phyloP scores from a whole-genome alignment of 768 basidiomycete genomes.

The Termitomyces sp. region DNA sequence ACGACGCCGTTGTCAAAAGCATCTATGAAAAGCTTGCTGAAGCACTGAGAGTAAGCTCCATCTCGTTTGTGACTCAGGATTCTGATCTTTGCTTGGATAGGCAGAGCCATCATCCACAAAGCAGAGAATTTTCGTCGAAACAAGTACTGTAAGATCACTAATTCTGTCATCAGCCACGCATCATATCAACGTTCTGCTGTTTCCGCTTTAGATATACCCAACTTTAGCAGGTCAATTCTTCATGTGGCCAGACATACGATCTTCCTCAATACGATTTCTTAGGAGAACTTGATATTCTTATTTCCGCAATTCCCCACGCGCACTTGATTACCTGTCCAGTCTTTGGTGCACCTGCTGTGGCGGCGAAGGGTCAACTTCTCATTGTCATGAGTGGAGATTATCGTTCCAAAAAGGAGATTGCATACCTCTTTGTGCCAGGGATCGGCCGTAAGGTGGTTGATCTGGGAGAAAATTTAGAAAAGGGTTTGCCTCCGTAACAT shows the following conservation, averaged over 20 bases:
- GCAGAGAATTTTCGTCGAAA: conserved; percentile 80
- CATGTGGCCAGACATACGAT: not conserved
- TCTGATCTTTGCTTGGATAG: conserved; percentile 20
- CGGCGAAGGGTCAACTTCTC: conserved; percentile 60
- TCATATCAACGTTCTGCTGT: conserved; percentile 1
- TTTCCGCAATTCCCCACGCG: conserved; percentile 52
- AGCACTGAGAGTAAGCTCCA: conserved; percentile 44
- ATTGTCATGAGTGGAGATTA: conserved; percentile 79
- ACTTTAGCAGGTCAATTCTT: conserved; percentile 35
- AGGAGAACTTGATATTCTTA: conserved; percentile 66
- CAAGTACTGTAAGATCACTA: conserved; percentile 53
- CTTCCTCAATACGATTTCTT: not conserved
- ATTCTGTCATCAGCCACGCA: not conserved
- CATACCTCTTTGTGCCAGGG: conserved; percentile 72
- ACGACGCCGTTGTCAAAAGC: conserved; percentile 62
- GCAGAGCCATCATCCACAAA: conserved; percentile 32
- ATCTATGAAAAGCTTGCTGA: conserved; percentile 58
- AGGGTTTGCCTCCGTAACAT: conserved; percentile 36
- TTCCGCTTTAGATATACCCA: conserved; percentile 43
- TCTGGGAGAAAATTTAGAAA: conserved; percentile 81
- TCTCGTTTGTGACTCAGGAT: not conserved
- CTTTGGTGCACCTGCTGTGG: conserved; percentile 65
- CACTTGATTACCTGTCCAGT: conserved; percentile 74
- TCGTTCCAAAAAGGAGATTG: conserved; percentile 73
- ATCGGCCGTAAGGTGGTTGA: conserved; percentile 75